Base-by-base conservation (phyloP, 768 basidiomycete species). In the Naganishia vaughanmartiniae region DNA sequence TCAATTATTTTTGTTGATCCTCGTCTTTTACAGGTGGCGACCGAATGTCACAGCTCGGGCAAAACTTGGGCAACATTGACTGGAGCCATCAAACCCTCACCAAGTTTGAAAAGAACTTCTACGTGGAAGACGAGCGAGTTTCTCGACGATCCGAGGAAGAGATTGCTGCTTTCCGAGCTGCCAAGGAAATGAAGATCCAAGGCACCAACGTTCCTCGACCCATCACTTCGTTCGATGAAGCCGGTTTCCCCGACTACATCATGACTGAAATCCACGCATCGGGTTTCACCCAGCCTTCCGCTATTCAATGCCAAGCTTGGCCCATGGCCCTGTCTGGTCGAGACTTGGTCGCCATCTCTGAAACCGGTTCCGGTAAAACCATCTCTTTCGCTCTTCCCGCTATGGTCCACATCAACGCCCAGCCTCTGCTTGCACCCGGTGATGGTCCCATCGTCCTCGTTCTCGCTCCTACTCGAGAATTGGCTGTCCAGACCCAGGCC, bases 331-430 rank as follows among this genome's bases (percentile, higher is more conserved):
- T 97, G 33, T 92, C 87, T 58, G 95, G 95, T 67, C 86, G 92
- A 72, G 95, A 99, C 82, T 86, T 97, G 46, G 82, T 83, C 73
- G 96, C 95, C 67, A 92, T 99, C 76, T 94, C 96, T 45, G 94
- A 97, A 82, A 99, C 96, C 11, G 96, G 96, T 69, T 94, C 92
- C 81, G 96, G 96, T 69, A 99, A 99, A 84, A 99, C 96, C 9
- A 97, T 99, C 69, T 88, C 94, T 12, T 99, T 99, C 80, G 95
- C 96, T 67, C 88, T 99, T 54, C 96, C 96, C 48, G 95, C 96
- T 60, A 99, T 98, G 95, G 85, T 99, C 39, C 96, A 99, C 83
- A 99, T 99, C 84, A 99, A 98, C 86, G 96, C 96, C 54, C 96
- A 99, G 86, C 91, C 96, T 7, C 85, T 99, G 48, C 85, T 99